These are phyloP conservation scores for Misopates orontium DNA, from an alignment of 257 asterid genomes.

Conservation along the genomic window DNA sequence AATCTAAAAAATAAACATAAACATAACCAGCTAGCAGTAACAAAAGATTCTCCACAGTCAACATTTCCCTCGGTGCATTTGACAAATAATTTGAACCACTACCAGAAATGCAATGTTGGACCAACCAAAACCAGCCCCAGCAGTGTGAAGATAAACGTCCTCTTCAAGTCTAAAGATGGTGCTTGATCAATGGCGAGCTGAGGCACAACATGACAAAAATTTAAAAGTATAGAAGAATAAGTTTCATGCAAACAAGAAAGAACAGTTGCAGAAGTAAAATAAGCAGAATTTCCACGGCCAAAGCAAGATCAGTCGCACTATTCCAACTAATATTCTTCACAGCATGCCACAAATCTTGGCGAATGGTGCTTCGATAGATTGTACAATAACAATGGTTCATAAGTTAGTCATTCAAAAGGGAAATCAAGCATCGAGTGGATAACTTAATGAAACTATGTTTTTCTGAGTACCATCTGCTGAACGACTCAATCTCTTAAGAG, in stretches of 20 bases:
- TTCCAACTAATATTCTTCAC: slow-evolving; percentile 5
- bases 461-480: too few relatives aligned
- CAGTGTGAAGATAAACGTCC: slow-evolving; percentile 67
- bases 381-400: slow-evolving; percentile 9
- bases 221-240: slow-evolving; percentile 4
- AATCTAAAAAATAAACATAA: neutral
- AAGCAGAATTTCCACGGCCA: slow-evolving; percentile 1
- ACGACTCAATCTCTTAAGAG: too few relatives aligned
- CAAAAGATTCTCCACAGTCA: neutral
- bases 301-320: slow-evolving; percentile 5
- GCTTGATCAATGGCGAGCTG: slow-evolving; percentile 75
- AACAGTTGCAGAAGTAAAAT: slow-evolving; percentile 14
- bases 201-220: slow-evolving; percentile 21
- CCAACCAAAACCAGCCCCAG: slow-evolving; percentile 94
- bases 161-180: slow-evolving; percentile 68
- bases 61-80: slow-evolving; percentile 2
- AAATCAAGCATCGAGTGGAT: too few relatives aligned
- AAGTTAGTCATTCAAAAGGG: neutral
- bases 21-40: neutral
- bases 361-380: slow-evolving; percentile 4
- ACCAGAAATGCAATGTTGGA: slow-evolving; percentile 95
- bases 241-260: slow-evolving; percentile 7
- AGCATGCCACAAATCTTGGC: slow-evolving; percentile 14
- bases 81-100: slow-evolving; percentile 23
- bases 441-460: too few relatives aligned